Conservation (phyloP, 2,329 filamentous ascomycete genomes). For the Aspergillus texensis region DNA sequence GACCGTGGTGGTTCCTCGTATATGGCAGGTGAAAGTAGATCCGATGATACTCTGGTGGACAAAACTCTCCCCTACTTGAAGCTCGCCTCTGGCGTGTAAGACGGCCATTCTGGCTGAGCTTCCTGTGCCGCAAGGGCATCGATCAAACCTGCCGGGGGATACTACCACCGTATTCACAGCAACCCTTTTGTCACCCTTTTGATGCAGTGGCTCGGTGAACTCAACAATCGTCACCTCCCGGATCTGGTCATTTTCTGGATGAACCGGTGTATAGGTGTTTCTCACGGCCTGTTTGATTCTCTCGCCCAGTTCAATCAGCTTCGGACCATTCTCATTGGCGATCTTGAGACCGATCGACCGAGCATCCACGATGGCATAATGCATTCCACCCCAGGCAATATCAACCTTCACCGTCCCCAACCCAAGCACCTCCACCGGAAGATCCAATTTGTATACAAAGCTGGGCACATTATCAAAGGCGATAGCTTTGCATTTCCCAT, state of each 20-base stretch:
- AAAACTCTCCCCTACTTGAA: neutral
- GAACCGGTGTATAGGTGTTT: constrained; percentile 34
- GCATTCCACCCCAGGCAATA: constrained; percentile 52
- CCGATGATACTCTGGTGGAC: neutral
- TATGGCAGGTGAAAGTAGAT: neutral
- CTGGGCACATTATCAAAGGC: neutral
- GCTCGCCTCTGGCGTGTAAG: neutral
- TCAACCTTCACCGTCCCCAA: constrained; percentile 33
- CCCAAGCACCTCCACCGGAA: neutral
- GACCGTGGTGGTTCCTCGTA: neutral
- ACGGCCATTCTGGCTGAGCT: neutral
- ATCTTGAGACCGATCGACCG: constrained; percentile 39
- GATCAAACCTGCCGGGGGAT: neutral
- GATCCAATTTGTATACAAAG: neutral
- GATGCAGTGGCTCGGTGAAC: neutral
- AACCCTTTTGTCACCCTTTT: neutral
- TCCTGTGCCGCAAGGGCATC: neutral
- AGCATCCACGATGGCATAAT: constrained; percentile 48
- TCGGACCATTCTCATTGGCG: constrained; percentile 32
- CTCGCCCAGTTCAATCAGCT: constrained; percentile 47
- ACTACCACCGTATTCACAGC: neutral
- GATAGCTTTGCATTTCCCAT: neutral
- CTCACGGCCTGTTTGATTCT: constrained; percentile 45
- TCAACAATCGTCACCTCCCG: neutral
- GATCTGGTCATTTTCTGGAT: neutral